A percentile compares a stretch with the other conserved stretches of the same genome.
Conservation (phyloP, 495 filamentous ascomycete genomes). For the Xylaria acuta region DNA sequence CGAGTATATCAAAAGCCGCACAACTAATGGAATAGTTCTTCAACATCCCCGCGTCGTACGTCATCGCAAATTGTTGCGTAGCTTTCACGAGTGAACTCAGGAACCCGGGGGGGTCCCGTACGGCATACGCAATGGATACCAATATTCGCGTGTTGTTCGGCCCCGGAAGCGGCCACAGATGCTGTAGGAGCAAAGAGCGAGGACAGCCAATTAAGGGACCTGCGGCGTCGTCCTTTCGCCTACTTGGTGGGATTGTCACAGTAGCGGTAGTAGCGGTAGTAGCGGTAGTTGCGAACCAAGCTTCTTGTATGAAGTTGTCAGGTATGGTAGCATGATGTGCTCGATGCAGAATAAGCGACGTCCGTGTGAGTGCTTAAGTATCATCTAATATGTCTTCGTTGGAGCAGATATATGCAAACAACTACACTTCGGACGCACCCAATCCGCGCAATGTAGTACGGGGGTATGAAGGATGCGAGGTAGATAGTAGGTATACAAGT, state of each 20-base stretch:
- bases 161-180: not conserved
- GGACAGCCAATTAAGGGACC: not conserved
- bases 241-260: not conserved
- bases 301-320: not conserved
- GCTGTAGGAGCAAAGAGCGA: not conserved
- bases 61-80: not conserved
- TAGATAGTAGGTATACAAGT: not conserved
- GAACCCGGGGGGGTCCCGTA: not conserved
- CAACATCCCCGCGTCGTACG: not conserved
- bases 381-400: slow-evolving; percentile 12
- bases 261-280: not conserved
- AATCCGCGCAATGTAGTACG: slow-evolving; percentile 7
- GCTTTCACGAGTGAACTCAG: not conserved
- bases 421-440: slow-evolving; percentile 10
- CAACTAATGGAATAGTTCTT: not conserved
- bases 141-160: not conserved
- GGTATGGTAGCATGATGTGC: slow-evolving; percentile 23
- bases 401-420: slow-evolving; percentile 15
- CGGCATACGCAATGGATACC: not conserved
- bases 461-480: not conserved
- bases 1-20: not conserved
- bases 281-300: not conserved
- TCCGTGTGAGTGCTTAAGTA: not conserved
- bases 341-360: slow-evolving; percentile 25
- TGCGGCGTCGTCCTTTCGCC: not conserved